Evolutionary conservation across 2,329 filamentous ascomycete species (phyloP).

Genomic region (Cladobotryum protrusum): DNA sequence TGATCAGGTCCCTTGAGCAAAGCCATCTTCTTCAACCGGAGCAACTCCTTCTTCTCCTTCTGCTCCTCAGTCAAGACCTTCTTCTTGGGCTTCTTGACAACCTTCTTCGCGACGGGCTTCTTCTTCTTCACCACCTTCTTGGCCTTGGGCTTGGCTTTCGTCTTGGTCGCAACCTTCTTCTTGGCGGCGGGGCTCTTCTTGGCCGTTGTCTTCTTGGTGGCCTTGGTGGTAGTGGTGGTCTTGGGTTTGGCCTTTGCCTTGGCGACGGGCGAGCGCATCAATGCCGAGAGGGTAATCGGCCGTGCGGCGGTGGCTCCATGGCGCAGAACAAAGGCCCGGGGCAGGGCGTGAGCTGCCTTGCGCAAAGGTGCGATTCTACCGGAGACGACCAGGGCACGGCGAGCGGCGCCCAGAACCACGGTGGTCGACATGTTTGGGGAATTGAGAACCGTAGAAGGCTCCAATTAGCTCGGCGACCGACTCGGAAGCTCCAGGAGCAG

Average conservation of each 20-base stretch:
- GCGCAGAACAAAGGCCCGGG: constrained; percentile 14
- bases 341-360: constrained; percentile 16
- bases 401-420: constrained; percentile 33
- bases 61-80: constrained; percentile 34
- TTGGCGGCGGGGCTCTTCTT: constrained; percentile 15
- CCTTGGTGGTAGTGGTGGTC: constrained; percentile 17
- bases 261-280: constrained; percentile 20
- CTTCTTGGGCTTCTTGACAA: constrained; percentile 23
- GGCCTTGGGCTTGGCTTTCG: constrained; percentile 17
- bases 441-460: constrained; percentile 3
- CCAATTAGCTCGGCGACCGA: not conserved
- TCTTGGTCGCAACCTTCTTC: constrained; percentile 15
- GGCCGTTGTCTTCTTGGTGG: constrained; percentile 17
- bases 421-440: constrained; percentile 35
- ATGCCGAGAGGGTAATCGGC: constrained; percentile 27
- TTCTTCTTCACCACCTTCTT: constrained; percentile 21
- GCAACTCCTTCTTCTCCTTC: constrained; percentile 27
- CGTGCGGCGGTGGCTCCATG: constrained; percentile 18
- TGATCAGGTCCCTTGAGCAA: constrained; percentile 34
- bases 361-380: constrained; percentile 12
- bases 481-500: not conserved
- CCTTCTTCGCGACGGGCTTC: constrained; percentile 20
- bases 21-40: constrained; percentile 34
- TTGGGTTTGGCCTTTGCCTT: constrained; percentile 15
- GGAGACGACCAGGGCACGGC: constrained; percentile 23